phyloP scores from a whole-genome alignment of 208 protist genomes.

The Crithidia sp. region DNA sequence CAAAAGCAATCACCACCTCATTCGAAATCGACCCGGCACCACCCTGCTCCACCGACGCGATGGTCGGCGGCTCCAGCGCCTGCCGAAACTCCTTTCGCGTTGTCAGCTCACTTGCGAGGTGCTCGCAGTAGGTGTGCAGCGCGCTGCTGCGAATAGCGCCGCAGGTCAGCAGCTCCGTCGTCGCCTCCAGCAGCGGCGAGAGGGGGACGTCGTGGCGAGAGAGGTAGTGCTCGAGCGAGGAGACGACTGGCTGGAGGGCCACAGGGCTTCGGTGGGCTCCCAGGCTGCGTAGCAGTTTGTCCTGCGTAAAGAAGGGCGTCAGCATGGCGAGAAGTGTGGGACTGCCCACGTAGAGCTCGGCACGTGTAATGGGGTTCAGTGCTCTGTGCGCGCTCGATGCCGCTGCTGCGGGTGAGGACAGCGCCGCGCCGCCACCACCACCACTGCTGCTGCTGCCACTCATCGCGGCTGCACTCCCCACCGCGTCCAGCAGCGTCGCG shows the following conservation, averaged over 20 bases:
- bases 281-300: neutral
- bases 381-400: neutral
- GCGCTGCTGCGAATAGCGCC: slow-evolving; percentile 56
- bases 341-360: slow-evolving; percentile 46
- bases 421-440: neutral
- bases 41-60: slow-evolving; percentile 44
- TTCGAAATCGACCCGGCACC: slow-evolving; percentile 51
- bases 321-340: slow-evolving; percentile 69
- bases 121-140: slow-evolving; percentile 71
- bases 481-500: neutral
- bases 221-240: slow-evolving; percentile 64
- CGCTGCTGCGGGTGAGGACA: neutral
- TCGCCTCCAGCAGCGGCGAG: slow-evolving; percentile 60
- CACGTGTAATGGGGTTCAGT: slow-evolving; percentile 7
- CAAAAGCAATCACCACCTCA: slow-evolving; percentile 81
- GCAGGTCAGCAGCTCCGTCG: slow-evolving; percentile 65
- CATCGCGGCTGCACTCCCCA: neutral
- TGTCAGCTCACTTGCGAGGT: slow-evolving; percentile 59
- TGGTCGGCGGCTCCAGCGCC: slow-evolving; percentile 69
- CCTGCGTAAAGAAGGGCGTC: slow-evolving; percentile 57
- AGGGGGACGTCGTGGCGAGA: slow-evolving; percentile 51
- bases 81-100: slow-evolving; percentile 60
- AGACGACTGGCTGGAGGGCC: slow-evolving; percentile 54
- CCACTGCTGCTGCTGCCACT: neutral
- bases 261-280: slow-evolving; percentile 18